Evolutionary conservation across 257 asterid genomes (phyloP).

Genomic region (Jacaranda copaia): DNA sequence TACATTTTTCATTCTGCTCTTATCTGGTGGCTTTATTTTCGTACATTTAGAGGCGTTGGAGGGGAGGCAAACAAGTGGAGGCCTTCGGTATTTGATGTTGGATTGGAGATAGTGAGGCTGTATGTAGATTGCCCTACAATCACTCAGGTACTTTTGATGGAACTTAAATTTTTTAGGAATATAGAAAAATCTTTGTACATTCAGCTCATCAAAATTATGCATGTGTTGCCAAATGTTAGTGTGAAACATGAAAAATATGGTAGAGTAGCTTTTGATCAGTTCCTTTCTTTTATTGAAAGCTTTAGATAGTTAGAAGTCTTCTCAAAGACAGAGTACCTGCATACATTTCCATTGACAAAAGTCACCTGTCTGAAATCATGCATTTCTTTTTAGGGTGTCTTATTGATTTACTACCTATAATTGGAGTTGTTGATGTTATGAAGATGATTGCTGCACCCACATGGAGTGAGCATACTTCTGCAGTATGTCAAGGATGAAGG

Average conservation of each 20-base stretch:
- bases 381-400: not conserved
- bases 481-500: slow-evolving; percentile 53
- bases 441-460: slow-evolving; percentile 90
- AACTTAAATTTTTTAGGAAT: slow-evolving; percentile 8
- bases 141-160: slow-evolving; percentile 69
- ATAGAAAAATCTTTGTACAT: slow-evolving; percentile 18
- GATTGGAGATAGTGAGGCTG: slow-evolving; percentile 98
- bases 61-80: slow-evolving; percentile 68
- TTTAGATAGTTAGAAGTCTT: no score
- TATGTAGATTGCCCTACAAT: slow-evolving; percentile 91
- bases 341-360: not conserved
- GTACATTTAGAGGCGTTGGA: slow-evolving; percentile 58
- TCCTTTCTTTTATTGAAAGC: not conserved
- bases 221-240: not conserved
- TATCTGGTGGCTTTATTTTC: slow-evolving; percentile 38
- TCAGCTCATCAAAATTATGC: slow-evolving; percentile 22
- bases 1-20: slow-evolving; percentile 32
- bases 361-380: not conserved
- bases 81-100: slow-evolving; percentile 92
- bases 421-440: slow-evolving; percentile 81
- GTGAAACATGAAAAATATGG: not conserved
- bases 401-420: not conserved
- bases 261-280: not conserved
- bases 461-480: slow-evolving; percentile 69
- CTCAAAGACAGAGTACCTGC: not conserved